Evolutionary conservation across 768 basidiomycete species (phyloP), one percentile per base, ranked within the genome.

Genomic region (Phaeotremella fagi): DNA sequence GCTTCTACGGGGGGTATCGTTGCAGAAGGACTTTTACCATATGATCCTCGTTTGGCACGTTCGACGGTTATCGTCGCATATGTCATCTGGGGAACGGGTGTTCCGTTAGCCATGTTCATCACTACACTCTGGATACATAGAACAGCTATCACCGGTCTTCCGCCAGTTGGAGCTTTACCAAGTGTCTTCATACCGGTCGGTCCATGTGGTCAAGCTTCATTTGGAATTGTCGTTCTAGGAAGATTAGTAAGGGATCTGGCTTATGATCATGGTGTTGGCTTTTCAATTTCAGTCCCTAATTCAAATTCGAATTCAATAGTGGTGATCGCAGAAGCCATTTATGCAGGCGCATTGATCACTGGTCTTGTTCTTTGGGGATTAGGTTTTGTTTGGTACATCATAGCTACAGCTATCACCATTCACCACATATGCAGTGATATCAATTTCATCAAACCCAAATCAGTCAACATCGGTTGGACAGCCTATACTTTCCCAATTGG

Each of bases 111-210:
- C 1, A 66, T 84, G 44, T 84, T 86, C 80, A 79, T 87, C 43
- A 79, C 86, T 51, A 80, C 83, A 1, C 75, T 82, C 44, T 87
- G 86, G 66, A 67, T 86, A 31, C 67, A 81, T 31, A 81, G 84
- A 6, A 77, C 85, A 9, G 79, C 85, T 49, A 56, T 82, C 9
- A 18, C 24, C 14, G 65, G 65, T 5, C 11, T 60, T 15, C 68
- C 68, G 1, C 22, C 33, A 3, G 24, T 59, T 0, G 54, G 14
- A 27, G 53, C 59, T 1, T 29, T 69, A n/a, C 57, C 59, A 0
- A 46, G 83, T 4, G 77, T 81, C 3, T 87, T 87, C 70, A 77
- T 88, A n/a, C 85, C 86, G 0, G 71, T 88, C 1, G 87, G 87
- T 2, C 85, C 87, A 0, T 80, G 80, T 48, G 85, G 82, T 22